Evolutionary conservation across 768 basidiomycete species (phyloP).

Genomic region (Mycena venus): DNA sequence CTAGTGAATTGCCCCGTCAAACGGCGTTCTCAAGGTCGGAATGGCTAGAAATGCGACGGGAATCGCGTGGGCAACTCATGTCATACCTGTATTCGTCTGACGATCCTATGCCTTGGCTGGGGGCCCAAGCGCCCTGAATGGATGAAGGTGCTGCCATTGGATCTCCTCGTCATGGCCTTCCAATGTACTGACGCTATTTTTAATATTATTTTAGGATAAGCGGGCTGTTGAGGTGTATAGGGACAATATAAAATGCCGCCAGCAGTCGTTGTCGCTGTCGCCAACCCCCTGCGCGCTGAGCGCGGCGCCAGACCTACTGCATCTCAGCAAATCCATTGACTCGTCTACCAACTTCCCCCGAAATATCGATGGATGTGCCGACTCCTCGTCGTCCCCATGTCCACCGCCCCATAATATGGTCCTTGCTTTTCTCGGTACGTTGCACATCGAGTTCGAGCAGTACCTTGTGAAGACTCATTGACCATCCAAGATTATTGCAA

Average conservation of each 20-base stretch:
- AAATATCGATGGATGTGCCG: constrained; percentile 32
- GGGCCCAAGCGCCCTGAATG: constrained; percentile 88
- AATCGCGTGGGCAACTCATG: constrained; percentile 86
- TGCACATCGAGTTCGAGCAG: neutral
- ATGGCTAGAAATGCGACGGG: constrained; percentile 86
- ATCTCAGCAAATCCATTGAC: constrained; percentile 49
- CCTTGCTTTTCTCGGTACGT: constrained; percentile 60
- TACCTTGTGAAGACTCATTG: constrained; percentile 25
- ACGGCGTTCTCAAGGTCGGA: neutral
- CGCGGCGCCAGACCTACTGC: constrained; percentile 41
- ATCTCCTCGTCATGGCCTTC: constrained; percentile 7
- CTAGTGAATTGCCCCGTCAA: neutral
- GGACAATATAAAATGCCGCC: constrained; percentile 88
- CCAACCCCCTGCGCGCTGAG: constrained; percentile 22
- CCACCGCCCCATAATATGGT: constrained; percentile 46
- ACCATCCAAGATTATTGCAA: constrained; percentile 51
- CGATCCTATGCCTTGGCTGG: constrained; percentile 89
- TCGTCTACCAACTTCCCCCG: constrained; percentile 27
- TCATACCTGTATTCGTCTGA: constrained; percentile 83
- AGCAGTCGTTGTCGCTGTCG: constrained; percentile 68
- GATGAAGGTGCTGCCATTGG: constrained; percentile 79
- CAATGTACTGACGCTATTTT: constrained; percentile 27
- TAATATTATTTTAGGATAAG: constrained; percentile 70
- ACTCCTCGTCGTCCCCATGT: constrained; percentile 30
- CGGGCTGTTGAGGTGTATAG: constrained; percentile 86